Base-by-base conservation (phyloP, 106 monocot genomes). In the Iris macrosiphon region DNA sequence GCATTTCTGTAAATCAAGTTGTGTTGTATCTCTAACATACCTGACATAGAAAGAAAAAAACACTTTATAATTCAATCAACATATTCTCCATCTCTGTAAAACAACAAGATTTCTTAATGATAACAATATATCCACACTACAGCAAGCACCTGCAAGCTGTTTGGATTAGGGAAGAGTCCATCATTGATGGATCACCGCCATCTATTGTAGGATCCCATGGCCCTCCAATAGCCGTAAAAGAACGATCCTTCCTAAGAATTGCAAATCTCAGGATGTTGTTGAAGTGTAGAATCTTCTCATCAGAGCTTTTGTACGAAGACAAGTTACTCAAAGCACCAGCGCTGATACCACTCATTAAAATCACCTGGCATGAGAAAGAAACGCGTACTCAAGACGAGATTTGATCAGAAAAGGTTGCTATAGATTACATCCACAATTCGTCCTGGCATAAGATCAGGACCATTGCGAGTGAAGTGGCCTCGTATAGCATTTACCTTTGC, bases 301-400 rank as follows among this genome's bases (percentile, higher is more conserved):
- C 72, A 17, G 78, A 60, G 28, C 45, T 71, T 72, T 67, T 83
- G 15, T 78, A 75, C 12, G 79, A 73, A 51, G 63, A 75, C 47
- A 98, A 37, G 16, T 87, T 78, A 39, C 75, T 72, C 35, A 98
- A 43, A 32, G 80, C 86, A 75, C 70, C 71, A 50, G 42, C 64
- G 50, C 83, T 83, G 31, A 91, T 60, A 38, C 98, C 98, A 80
- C 87, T 91, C 87, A 98, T 83, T 75, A 98, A 69, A 52, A 98
- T 69, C 47, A 87, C 91, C 98, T 98, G 79, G 56, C 17, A 18
- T 52, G 28, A 49, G 47, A 48, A 30, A 52, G 31, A n/a, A n/a
- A n/a, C n/a, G n/a, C n/a, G n/a, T n/a, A n/a, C n/a, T n/a, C n/a
- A n/a, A n/a, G n/a, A n/a, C n/a, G n/a, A n/a, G n/a, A n/a, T n/a